These are phyloP conservation scores for Psidium friedrichsthalianum DNA, from an alignment of 345 rosid genomes.

Conservation along the genomic window DNA sequence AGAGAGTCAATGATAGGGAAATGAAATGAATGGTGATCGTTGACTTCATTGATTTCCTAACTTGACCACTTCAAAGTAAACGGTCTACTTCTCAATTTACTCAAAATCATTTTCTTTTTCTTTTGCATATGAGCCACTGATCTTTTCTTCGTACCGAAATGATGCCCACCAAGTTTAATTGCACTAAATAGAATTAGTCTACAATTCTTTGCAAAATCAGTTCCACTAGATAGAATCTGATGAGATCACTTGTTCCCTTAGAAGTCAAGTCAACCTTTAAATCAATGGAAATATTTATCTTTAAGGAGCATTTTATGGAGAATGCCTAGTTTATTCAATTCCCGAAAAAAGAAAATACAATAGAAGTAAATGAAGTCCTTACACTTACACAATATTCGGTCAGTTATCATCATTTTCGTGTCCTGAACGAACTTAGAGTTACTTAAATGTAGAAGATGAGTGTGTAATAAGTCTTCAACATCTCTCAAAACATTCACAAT, in stretches of 20 bases:
- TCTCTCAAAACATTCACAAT: neutral
- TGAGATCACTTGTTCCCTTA: neutral
- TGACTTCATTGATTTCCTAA: neutral
- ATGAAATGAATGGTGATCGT: neutral
- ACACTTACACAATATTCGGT: neutral
- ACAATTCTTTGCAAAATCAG: neutral
- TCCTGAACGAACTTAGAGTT: neutral
- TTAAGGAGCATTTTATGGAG: neutral
- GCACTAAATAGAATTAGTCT: neutral
- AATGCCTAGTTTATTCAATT: neutral
- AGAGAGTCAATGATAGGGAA: neutral
- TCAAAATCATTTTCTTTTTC: neutral
- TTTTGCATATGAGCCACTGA: neutral
- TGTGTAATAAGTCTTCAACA: neutral
- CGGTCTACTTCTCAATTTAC: neutral
- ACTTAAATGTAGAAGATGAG: neutral
- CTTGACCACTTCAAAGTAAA: neutral
- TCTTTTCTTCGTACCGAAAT: neutral
- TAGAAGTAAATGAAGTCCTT: neutral
- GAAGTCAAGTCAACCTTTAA: neutral
- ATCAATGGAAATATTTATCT: neutral
- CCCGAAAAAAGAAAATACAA: neutral
- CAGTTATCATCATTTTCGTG: neutral
- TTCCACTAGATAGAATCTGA: neutral
- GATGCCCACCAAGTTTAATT: neutral